phyloP scores from a whole-genome alignment of 1,284 basidiomycete genomes.

The Microbotryum lychnidis-dioicae region DNA sequence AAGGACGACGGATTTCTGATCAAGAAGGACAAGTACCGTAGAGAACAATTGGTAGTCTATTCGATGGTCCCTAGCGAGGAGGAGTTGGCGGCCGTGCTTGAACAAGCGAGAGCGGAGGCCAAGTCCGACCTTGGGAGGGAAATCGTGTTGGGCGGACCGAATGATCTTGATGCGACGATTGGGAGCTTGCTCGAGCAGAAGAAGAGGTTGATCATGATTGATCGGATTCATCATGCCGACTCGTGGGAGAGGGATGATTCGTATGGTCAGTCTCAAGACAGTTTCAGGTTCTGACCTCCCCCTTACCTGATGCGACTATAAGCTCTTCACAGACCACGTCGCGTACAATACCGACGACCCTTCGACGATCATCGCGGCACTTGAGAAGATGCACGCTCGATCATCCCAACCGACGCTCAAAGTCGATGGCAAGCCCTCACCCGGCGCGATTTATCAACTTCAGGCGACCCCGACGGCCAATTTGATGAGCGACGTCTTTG shows the following conservation, averaged over 20 bases:
- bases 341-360: conserved; percentile 21
- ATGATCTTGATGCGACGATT: conserved; percentile 11
- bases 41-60: conserved; percentile 9
- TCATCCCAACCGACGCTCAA: conserved; percentile 3
- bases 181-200: conserved; percentile 10
- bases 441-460: conserved; percentile 19
- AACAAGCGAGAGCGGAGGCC: neutral
- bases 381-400: conserved; percentile 2
- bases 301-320: neutral
- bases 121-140: neutral
- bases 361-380: conserved; percentile 9
- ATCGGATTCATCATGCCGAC: conserved; percentile 11
- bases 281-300: no score
- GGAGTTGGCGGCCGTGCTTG: conserved; percentile 4
- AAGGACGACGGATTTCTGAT: conserved; percentile 20
- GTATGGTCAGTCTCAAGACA: conserved; percentile 1
- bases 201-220: conserved; percentile 12
- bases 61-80: conserved; percentile 14
- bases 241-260: conserved; percentile 11
- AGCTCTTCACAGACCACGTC: neutral
- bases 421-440: conserved; percentile 2
- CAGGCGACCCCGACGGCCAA: conserved; percentile 20
- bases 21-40: conserved; percentile 2
- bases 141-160: neutral
- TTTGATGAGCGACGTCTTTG: conserved; percentile 6